Conservation (phyloP, 164 flowering plant species). For the Nymphaea colorata region DNA sequence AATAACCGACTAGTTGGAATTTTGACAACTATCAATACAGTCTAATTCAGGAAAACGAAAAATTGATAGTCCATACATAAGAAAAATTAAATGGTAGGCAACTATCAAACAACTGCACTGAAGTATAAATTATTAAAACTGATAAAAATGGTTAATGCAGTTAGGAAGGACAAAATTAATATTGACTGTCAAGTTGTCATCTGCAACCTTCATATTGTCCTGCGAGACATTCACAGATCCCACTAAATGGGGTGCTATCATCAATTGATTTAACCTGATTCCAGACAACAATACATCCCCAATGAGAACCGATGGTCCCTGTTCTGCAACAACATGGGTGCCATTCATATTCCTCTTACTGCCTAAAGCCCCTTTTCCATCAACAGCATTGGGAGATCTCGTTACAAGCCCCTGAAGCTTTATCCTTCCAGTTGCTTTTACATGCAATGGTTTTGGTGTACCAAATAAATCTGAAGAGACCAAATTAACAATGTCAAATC, state of each 20-base stretch:
- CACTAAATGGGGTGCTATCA: conserved; percentile 84
- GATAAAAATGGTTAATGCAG: too few relatives aligned
- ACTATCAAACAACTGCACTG: too few relatives aligned
- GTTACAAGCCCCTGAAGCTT: conserved; percentile 82
- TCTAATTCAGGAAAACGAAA: too few relatives aligned
- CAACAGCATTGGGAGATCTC: conserved; percentile 8
- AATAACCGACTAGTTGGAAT: too few relatives aligned
- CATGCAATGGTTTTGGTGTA: conserved; percentile 71
- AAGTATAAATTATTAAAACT: too few relatives aligned
- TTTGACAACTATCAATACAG: too few relatives aligned
- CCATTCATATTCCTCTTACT: conserved; percentile 12
- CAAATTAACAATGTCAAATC: conserved; percentile 80
- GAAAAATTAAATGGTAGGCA: too few relatives aligned
- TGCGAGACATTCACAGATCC: conserved; percentile 63
- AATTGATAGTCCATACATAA: too few relatives aligned
- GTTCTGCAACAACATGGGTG: conserved; percentile 13
- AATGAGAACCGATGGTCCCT: conserved; percentile 32
- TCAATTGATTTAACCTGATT: conserved; percentile 80
- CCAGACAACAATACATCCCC: conserved; percentile 84
- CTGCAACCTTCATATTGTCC: conserved; percentile 55
- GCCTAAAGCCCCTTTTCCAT: conserved; percentile 12
- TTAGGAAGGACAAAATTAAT: too few relatives aligned
- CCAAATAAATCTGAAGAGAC: conserved; percentile 72
- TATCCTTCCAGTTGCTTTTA: conserved; percentile 91
- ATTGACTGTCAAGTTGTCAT: too few relatives aligned